A percentile compares a stretch with the other conserved stretches of the same genome.
phyloP scores from a whole-genome alignment of 352 stramenopile genomes.

The Globisporangium solare region DNA sequence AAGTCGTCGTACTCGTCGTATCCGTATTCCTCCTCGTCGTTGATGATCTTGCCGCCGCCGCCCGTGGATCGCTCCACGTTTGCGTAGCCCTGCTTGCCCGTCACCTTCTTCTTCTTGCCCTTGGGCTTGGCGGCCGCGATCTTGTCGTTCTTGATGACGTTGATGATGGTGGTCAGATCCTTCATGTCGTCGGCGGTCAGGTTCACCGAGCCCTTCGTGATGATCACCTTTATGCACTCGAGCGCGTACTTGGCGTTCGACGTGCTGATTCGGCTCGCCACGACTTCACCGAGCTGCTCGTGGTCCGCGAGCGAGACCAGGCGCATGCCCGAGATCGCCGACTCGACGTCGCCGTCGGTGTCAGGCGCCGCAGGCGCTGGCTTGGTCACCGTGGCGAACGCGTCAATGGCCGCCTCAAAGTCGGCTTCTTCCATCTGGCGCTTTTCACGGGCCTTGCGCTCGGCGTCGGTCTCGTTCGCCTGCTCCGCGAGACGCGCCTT shows the following conservation, averaged over 20 bases:
- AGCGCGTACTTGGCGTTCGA: conserved; percentile 77
- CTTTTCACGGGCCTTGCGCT: conserved; percentile 57
- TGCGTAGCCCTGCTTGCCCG: conserved; percentile 73
- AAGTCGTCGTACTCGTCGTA: conserved; percentile 86
- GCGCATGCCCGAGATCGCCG: conserved; percentile 51
- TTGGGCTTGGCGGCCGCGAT: conserved; percentile 79
- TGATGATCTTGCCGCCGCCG: conserved; percentile 33
- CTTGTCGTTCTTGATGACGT: conserved; percentile 88
- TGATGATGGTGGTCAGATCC: conserved; percentile 82
- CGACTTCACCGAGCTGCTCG: conserved; percentile 61
- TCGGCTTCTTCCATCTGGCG: conserved; percentile 62
- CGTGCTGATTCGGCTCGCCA: conserved; percentile 44
- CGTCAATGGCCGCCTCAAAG: conserved; percentile 73
- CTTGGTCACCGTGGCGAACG: conserved; percentile 50
- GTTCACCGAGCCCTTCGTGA: conserved; percentile 76
- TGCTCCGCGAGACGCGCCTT: conserved; percentile 72
- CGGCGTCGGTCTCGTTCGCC: conserved; percentile 55
- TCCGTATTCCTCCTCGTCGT: conserved; percentile 47
- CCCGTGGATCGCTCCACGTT: conserved; percentile 63
- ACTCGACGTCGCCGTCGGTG: conserved; percentile 33
- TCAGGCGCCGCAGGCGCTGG: conserved; percentile 17
- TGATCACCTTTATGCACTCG: conserved; percentile 75
- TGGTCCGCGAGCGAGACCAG: conserved; percentile 70
- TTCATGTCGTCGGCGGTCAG: conserved; percentile 84
- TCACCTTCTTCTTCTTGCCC: conserved; percentile 83